A percentile compares a stretch with the other conserved stretches of the same genome.
These are phyloP conservation scores for Coemansia javaensis DNA, from an alignment of 192 early-diverging fungal genomes.

Conservation along the genomic window DNA sequence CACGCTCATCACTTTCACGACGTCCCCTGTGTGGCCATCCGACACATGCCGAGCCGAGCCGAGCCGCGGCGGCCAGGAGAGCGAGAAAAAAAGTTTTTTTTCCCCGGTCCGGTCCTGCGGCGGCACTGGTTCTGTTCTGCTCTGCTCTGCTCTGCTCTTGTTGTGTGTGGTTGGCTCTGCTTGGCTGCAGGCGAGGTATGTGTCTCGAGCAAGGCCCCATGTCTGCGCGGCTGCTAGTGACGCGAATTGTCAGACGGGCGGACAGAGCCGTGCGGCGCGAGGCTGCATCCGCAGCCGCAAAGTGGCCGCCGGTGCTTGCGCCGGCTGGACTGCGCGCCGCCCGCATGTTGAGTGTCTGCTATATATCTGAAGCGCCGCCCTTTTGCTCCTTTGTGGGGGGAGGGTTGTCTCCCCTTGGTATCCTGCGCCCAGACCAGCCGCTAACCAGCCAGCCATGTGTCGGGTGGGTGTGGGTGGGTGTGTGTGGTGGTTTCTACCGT, in stretches of 20 bases:
- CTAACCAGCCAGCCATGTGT: too few species aligned
- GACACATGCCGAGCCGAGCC: conserved; percentile 3
- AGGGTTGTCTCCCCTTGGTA: too few species aligned
- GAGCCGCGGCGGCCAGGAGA: conserved; percentile 4
- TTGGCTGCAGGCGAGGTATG: not conserved
- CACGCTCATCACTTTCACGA: too few species aligned
- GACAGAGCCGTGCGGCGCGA: conserved; percentile 43
- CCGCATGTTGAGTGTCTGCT: conserved; percentile 51
- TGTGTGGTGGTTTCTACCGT: too few species aligned
- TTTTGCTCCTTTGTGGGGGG: too few species aligned
- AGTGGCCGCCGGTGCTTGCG: conserved; percentile 34
- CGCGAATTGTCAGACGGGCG: conserved; percentile 47
- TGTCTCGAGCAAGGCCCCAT: not conserved
- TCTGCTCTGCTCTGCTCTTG: not conserved
- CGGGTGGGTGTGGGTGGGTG: too few species aligned
- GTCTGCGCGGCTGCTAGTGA: conserved; percentile 22
- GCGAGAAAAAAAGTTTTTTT: conserved; percentile 10
- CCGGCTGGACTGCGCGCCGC: conserved; percentile 42
- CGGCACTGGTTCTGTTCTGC: not conserved
- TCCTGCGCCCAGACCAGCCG: too few species aligned
- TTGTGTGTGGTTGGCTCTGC: too few species aligned
- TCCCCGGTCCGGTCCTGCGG: too few species aligned
- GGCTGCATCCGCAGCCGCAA: conserved; percentile 19
- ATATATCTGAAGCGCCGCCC: conserved; percentile 35
- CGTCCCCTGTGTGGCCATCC: too few species aligned